Conservation (phyloP, 805 yeast species). For the Yamadazyma nakazawae region DNA sequence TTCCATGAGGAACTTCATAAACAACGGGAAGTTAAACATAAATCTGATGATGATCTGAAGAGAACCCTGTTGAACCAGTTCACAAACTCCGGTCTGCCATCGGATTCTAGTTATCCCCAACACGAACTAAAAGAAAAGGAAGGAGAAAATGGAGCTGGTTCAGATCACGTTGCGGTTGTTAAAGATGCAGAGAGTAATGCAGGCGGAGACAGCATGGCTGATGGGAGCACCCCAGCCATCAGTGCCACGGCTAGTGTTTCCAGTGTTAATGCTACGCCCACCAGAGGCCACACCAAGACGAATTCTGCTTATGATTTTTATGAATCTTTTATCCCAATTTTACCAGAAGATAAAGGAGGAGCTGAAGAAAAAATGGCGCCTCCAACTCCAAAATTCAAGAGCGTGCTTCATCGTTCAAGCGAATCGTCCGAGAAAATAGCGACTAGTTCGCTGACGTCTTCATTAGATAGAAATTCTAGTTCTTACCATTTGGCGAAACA, state of each 20-base stretch:
- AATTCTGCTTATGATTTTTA: constrained; percentile 38
- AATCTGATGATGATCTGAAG: constrained; percentile 5
- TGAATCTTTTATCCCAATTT: constrained; percentile 39
- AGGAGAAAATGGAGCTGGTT: neutral
- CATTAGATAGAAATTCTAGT: constrained; percentile 1
- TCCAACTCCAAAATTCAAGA: constrained; percentile 8
- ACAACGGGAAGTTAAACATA: constrained; percentile 7
- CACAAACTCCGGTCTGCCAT: constrained; percentile 6
- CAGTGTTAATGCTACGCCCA: neutral
- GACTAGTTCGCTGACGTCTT: neutral
- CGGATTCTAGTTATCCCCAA: constrained; percentile 3
- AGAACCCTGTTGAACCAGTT: constrained; percentile 3
- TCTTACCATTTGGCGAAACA: constrained; percentile 33
- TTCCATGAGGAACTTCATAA: constrained; percentile 37
- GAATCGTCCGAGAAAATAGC: constrained; percentile 6
- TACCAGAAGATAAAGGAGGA: constrained; percentile 17
- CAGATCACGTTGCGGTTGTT: neutral
- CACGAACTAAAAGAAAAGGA: neutral
- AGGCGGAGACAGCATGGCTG: neutral
- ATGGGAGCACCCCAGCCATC: neutral
- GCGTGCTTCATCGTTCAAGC: constrained; percentile 3
- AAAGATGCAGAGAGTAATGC: neutral
- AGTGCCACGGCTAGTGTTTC: neutral
- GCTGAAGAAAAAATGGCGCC: constrained; percentile 2
- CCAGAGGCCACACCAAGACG: constrained; percentile 9